phyloP scores from a whole-genome alignment of 495 filamentous ascomycete species.

The Aspergillus carlsbadensis region DNA sequence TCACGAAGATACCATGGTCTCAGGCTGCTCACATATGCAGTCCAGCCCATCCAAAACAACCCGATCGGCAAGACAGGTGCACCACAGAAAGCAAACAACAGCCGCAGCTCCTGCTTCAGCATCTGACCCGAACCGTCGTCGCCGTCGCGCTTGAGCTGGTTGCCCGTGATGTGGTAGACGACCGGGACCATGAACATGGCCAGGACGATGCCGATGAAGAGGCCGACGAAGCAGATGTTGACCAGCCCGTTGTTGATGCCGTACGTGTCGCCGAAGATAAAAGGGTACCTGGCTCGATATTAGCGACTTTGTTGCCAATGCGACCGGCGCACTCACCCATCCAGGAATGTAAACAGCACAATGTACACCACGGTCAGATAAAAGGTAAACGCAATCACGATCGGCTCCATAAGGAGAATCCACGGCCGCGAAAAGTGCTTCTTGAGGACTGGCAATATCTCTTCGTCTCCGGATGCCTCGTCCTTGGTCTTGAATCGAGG shows the following conservation, averaged over 20 bases:
- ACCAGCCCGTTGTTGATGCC: constrained; percentile 52
- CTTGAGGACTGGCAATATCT: constrained; percentile 24
- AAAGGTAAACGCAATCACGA: constrained; percentile 53
- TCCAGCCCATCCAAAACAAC: constrained; percentile 66
- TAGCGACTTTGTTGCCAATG: too few species aligned
- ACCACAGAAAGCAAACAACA: constrained; percentile 53
- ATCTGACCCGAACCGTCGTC: not conserved
- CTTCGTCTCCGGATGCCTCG: not conserved
- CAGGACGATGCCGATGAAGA: constrained; percentile 54
- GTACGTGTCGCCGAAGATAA: constrained; percentile 61
- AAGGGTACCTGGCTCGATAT: constrained; percentile 53
- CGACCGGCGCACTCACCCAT: not conserved
- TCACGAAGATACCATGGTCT: not conserved
- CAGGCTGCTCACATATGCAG: constrained; percentile 32
- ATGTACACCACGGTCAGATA: constrained; percentile 66
- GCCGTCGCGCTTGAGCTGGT: constrained; percentile 38
- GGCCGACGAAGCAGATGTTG: constrained; percentile 57
- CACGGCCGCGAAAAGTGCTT: constrained; percentile 41
- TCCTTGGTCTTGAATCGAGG: constrained; percentile 27
- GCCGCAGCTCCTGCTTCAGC: constrained; percentile 7
- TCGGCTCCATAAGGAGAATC: constrained; percentile 44
- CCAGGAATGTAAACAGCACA: constrained; percentile 63
- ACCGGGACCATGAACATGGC: constrained; percentile 48
- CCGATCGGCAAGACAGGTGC: constrained; percentile 51
- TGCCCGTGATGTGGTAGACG: constrained; percentile 32